These are phyloP conservation scores for Seminavis robusta DNA, from an alignment of 108 stramenopile genomes.

Conservation along the genomic window DNA sequence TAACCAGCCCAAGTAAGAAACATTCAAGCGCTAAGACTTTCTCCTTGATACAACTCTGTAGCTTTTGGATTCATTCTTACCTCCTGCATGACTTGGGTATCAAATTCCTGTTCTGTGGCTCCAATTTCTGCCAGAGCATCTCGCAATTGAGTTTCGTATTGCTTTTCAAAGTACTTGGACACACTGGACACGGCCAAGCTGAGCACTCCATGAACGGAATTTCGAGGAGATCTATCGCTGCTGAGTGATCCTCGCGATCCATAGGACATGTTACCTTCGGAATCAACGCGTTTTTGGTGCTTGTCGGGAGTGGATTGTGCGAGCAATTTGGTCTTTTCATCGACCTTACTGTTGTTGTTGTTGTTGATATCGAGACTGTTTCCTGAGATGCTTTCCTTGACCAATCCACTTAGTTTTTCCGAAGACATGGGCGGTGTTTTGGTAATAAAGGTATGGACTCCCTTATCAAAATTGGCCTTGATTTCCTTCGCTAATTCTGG, in stretches of 20 bases:
- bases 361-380: background rate
- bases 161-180: slow-evolving; percentile 19
- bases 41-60: background rate
- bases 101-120: slow-evolving; percentile 19
- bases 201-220: slow-evolving; percentile 1
- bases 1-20: too few relatives aligned
- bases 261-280: too few relatives aligned
- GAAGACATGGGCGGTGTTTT: too few relatives aligned
- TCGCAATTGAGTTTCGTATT: slow-evolving; percentile 27
- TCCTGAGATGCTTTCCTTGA: background rate
- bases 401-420: background rate
- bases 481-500: slow-evolving; percentile 41
- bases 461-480: slow-evolving; percentile 8
- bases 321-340: background rate
- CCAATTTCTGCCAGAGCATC: slow-evolving; percentile 26
- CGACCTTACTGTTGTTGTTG: background rate
- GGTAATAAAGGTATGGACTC: background rate
- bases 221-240: too few relatives aligned
- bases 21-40: too few relatives aligned
- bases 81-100: slow-evolving; percentile 35
- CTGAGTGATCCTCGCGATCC: too few relatives aligned
- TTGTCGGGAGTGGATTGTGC: background rate
- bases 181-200: slow-evolving; percentile 2
- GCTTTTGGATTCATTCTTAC: slow-evolving; percentile 14
- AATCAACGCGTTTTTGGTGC: background rate